Evolutionary conservation across 257 asterid genomes (phyloP).

Genomic region (Lavandula angustifolia): DNA sequence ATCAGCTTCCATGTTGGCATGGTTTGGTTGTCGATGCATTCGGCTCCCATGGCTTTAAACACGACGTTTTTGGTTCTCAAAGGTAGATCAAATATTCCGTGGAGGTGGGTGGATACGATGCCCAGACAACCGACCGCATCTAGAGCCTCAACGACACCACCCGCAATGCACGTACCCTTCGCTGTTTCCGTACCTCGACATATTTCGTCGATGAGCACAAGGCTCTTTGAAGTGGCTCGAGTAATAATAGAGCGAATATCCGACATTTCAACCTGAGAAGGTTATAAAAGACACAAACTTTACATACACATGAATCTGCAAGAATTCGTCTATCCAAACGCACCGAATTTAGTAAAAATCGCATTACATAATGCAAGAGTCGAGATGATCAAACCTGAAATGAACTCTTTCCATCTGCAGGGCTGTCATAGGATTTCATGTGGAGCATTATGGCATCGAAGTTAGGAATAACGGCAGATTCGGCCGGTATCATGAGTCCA

Average conservation of each 20-base stretch:
- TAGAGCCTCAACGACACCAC: constrained; percentile 86
- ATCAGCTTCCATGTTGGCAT: constrained; percentile 83
- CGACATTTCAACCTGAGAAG: constrained; percentile 92
- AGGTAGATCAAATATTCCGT: constrained; percentile 85
- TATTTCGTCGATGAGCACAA: constrained; percentile 89
- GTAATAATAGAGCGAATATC: constrained; percentile 80
- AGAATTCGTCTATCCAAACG: no score
- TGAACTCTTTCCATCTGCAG: constrained; percentile 96
- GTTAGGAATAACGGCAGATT: constrained; percentile 87
- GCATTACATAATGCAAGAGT: neutral
- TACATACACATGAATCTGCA: no score
- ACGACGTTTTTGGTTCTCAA: constrained; percentile 49
- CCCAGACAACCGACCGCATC: constrained; percentile 75
- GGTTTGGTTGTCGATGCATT: constrained; percentile 53
- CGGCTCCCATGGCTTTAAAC: constrained; percentile 89
- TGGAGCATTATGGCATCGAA: constrained; percentile 93
- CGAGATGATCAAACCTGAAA: constrained; percentile 65
- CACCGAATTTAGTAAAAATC: no score
- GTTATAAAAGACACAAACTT: neutral
- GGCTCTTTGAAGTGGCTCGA: constrained; percentile 83
- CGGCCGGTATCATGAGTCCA: constrained; percentile 96
- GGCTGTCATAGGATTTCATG: constrained; percentile 98
- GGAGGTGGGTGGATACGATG: constrained; percentile 89
- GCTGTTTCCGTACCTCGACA: constrained; percentile 99
- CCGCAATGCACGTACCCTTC: constrained; percentile 96